Percentiles rank a stretch among this genome's conserved stretches.
phyloP scores from a whole-genome alignment of 371 early-diverging fungal species.

The Umbelopsis sp. region DNA sequence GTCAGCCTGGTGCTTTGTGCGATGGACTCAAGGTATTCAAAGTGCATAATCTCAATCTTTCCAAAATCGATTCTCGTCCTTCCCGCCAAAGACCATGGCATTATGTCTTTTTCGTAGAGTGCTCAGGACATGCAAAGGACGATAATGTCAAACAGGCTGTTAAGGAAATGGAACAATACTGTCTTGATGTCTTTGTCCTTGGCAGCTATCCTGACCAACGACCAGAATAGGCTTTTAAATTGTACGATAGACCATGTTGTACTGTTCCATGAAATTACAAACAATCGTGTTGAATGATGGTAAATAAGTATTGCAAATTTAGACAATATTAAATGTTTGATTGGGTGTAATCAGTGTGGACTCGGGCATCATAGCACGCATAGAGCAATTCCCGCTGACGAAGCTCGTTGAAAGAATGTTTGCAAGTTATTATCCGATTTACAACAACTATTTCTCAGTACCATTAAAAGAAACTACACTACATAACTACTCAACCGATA shows the following conservation, averaged over 20 bases:
- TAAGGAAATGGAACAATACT: conserved; percentile 66
- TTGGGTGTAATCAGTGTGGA: too few relatives aligned
- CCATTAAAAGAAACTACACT: too few relatives aligned
- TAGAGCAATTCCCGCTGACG: too few relatives aligned
- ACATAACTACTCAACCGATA: too few relatives aligned
- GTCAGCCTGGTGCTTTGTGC: conserved; percentile 88
- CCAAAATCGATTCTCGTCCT: conserved; percentile 92
- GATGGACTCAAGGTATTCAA: conserved; percentile 87
- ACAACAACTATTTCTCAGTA: too few relatives aligned
- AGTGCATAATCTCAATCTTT: conserved; percentile 79
- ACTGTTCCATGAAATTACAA: too few relatives aligned
- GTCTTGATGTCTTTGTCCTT: conserved; percentile 76
- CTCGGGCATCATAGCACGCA: too few relatives aligned
- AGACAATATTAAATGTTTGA: too few relatives aligned
- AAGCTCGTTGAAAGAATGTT: too few relatives aligned
- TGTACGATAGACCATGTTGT: not conserved
- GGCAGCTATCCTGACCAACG: conserved; percentile 86
- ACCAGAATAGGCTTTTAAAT: conserved; percentile 32
- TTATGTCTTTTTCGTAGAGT: conserved; percentile 91
- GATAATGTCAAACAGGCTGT: conserved; percentile 66
- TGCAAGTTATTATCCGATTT: too few relatives aligned
- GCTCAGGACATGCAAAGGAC: conserved; percentile 79
- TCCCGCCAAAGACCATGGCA: conserved; percentile 85
- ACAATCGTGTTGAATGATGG: too few relatives aligned
- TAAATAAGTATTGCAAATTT: too few relatives aligned